A percentile compares a stretch with the other conserved stretches of the same genome.
Evolutionary conservation across 129 eudicot species (phyloP).

Genomic region (Arctium minus): DNA sequence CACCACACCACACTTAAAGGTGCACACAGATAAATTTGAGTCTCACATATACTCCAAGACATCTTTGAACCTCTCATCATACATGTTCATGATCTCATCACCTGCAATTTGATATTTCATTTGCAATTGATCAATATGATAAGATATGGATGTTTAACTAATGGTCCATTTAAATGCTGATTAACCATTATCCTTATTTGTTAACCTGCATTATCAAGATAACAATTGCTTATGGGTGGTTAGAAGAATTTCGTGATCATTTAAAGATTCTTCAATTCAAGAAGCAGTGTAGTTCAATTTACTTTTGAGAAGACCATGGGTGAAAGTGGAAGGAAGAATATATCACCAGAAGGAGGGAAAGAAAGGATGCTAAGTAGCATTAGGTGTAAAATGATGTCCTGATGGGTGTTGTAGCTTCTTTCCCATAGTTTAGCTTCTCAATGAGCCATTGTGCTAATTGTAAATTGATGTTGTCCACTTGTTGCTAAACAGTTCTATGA

Average conservation of each 20-base stretch:
- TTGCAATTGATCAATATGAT: neutral
- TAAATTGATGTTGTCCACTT: neutral
- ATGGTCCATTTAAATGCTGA: neutral
- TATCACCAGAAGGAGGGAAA: neutral
- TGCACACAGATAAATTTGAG: too few species aligned
- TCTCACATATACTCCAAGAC: too few species aligned
- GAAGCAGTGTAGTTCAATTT: neutral
- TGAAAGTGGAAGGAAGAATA: neutral
- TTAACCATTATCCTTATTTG: neutral
- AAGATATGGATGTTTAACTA: neutral
- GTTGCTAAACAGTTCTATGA: neutral
- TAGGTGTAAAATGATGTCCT: neutral
- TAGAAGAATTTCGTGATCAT: neutral
- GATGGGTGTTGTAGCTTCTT: neutral
- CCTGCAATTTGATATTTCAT: too few species aligned
- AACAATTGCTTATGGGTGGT: neutral
- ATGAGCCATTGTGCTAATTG: neutral
- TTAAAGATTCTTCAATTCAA: neutral
- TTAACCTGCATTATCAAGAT: neutral
- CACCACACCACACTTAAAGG: too few species aligned
- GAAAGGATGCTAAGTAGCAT: neutral
- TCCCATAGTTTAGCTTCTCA: neutral
- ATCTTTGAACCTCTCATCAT: too few species aligned
- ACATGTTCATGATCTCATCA: too few species aligned
- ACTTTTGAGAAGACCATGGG: neutral